Percentiles rank a stretch among this genome's conserved stretches.
These are phyloP conservation scores for Aspergillus ruber DNA, from an alignment of 2,329 filamentous ascomycete species.

Conservation along the genomic window DNA sequence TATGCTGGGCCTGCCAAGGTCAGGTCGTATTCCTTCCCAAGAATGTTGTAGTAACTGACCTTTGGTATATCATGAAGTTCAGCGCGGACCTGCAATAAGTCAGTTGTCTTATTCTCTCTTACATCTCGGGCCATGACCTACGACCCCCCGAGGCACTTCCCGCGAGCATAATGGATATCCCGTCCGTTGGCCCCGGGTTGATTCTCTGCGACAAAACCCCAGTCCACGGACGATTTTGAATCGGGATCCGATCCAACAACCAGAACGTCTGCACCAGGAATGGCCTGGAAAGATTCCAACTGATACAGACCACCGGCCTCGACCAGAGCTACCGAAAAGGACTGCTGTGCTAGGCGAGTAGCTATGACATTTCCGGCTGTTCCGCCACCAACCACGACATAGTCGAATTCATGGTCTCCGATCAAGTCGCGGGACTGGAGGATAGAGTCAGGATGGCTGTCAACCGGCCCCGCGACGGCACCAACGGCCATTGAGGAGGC, in stretches of 20 bases:
- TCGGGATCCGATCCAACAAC: conserved; percentile 18
- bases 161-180: conserved; percentile 19
- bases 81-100: conserved; percentile 16
- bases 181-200: conserved; percentile 19
- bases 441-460: too few species aligned
- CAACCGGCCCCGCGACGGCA: too few species aligned
- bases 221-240: conserved; percentile 12
- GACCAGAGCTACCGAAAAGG: conserved; percentile 19
- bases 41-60: conserved; percentile 4
- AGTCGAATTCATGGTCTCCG: conserved; percentile 14
- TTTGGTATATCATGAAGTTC: conserved; percentile 27
- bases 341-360: conserved; percentile 18
- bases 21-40: not conserved
- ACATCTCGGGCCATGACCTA: conserved; percentile 4
- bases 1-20: conserved; percentile 10
- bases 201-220: conserved; percentile 18
- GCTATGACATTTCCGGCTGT: conserved; percentile 20
- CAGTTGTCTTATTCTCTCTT: not conserved
- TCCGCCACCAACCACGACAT: conserved; percentile 21
- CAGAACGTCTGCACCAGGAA: conserved; percentile 15
- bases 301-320: conserved; percentile 27
- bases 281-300: conserved; percentile 9
- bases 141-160: conserved; percentile 24
- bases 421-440: not conserved
- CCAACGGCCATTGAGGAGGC: too few species aligned